Conservation (phyloP, 2,329 filamentous ascomycete species). For the Aspergillus luchuensis region DNA sequence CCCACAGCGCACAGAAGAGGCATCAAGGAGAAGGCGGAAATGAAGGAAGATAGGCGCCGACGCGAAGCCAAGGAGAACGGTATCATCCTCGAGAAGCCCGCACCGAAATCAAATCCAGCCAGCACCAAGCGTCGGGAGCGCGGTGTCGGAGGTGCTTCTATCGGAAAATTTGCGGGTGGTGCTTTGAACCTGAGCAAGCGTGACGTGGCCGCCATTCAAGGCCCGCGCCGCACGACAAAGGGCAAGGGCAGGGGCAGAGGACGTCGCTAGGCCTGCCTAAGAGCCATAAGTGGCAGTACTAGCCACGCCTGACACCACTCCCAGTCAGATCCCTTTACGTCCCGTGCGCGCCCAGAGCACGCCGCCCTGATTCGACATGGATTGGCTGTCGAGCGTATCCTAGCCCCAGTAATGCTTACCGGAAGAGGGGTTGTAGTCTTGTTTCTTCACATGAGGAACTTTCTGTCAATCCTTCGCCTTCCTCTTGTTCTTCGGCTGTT, state of each 20-base stretch:
- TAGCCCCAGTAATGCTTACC: neutral
- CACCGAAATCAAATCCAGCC: conserved; percentile 37
- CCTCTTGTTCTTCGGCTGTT: neutral
- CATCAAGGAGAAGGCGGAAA: conserved; percentile 68
- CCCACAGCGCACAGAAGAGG: conserved; percentile 83
- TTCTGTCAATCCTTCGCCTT: conserved; percentile 10
- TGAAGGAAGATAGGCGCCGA: conserved; percentile 70
- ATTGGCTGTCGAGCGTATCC: neutral
- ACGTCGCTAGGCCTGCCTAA: conserved; percentile 24
- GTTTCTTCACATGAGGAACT: neutral
- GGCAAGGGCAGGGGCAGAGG: conserved; percentile 28
- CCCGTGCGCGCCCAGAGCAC: neutral
- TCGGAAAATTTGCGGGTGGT: conserved; percentile 79
- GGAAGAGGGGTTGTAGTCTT: conserved; percentile 9
- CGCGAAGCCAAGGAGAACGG: conserved; percentile 86
- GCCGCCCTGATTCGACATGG: neutral
- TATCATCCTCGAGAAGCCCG: conserved; percentile 73
- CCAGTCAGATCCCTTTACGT: neutral
- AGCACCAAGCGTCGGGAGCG: conserved; percentile 54
- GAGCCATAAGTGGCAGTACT: neutral
- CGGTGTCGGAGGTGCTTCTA: conserved; percentile 71
- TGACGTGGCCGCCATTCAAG: conserved; percentile 69
- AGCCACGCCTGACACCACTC: neutral
- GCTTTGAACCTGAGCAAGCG: conserved; percentile 75
- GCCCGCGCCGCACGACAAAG: conserved; percentile 11